Base-by-base conservation (phyloP, 2,329 filamentous ascomycete species). In the Rhinocladiella mackenziei region DNA sequence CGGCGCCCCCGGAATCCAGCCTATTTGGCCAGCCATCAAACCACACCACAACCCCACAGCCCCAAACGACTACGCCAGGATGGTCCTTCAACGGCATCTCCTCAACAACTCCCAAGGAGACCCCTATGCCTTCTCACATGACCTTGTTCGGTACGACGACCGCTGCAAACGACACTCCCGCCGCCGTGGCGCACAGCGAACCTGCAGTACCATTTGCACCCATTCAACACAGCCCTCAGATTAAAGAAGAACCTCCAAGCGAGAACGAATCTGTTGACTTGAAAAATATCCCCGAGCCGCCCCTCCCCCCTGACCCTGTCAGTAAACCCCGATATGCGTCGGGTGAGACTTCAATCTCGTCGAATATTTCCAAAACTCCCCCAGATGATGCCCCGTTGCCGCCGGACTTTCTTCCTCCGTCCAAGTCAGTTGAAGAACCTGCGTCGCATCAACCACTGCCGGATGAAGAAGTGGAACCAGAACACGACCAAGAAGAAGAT, bases 311-410 rank as follows among this genome's bases (percentile, higher is more conserved):
- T 11, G 69, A 73, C 29, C 53, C 71, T 4, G 70, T 67, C n/a
- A 73, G 67, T 48, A 71, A 65, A 55, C 62, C 61, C 26, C 62
- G 54, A 9, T 73, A 72, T 55, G 65, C 65, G 6, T 63, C 70
- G 18, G 70, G 69, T 4, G 71, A 74, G 46, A 72, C 70, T n/a
- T 71, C 70, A 3, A 67, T 64, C 6, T 72, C 69, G 6, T 48
- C 51, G 5, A 40, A 36, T 26, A 6, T 33, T 22, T 45, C 43
- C 3, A 57, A 50, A 23, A 34, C 32, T 15, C 29, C 45, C 8
- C 39, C 48, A n/a, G 49, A 57, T 25, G 48, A 57, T 26, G 44
- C 50, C 35, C 54, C 56, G 28, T 54, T 64, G 29, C 62, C 63
- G 1, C 60, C 62, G 23, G 62, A 62, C 37, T 62, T 63, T 36